These are phyloP conservation scores for Stenogyne calaminthoides DNA, from an alignment of 305 asterid species.

Conservation along the genomic window DNA sequence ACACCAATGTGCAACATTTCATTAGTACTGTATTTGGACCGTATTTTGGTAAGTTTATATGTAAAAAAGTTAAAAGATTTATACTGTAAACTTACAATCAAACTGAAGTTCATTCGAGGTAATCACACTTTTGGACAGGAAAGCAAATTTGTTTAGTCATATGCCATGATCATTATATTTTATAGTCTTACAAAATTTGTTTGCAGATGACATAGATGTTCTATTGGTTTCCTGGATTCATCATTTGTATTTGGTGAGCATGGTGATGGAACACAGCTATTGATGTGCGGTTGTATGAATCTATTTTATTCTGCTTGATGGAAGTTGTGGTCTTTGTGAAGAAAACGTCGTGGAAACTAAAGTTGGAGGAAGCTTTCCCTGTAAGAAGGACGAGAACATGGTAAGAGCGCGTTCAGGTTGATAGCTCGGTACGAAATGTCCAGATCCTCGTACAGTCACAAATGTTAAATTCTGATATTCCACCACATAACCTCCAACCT, in stretches of 20 bases:
- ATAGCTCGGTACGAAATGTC: slow-evolving; percentile 69
- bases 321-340: slow-evolving; percentile 47
- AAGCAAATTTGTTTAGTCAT: too few relatives aligned
- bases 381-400: slow-evolving; percentile 47
- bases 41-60: too few relatives aligned
- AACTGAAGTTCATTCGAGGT: slow-evolving; percentile 77
- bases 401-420: slow-evolving; percentile 55
- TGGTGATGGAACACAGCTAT: too few relatives aligned
- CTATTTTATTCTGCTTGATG: background rate
- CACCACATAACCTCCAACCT: slow-evolving; percentile 74
- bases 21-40: too few relatives aligned
- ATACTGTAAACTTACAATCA: slow-evolving; percentile 26
- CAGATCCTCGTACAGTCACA: slow-evolving; percentile 63
- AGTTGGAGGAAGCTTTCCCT: slow-evolving; percentile 49
- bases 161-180: background rate
- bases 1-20: too few relatives aligned
- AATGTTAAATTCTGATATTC: slow-evolving; percentile 62
- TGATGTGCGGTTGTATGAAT: background rate
- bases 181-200: background rate
- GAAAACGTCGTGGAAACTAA: slow-evolving; percentile 68
- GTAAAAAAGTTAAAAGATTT: too few relatives aligned
- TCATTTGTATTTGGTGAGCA: background rate
- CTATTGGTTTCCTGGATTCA: background rate
- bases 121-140: slow-evolving; percentile 27
- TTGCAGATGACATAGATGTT: background rate